These are phyloP conservation scores for Fusarium neocosmosporiellum DNA, from an alignment of 2,329 filamentous ascomycete species.

Conservation along the genomic window DNA sequence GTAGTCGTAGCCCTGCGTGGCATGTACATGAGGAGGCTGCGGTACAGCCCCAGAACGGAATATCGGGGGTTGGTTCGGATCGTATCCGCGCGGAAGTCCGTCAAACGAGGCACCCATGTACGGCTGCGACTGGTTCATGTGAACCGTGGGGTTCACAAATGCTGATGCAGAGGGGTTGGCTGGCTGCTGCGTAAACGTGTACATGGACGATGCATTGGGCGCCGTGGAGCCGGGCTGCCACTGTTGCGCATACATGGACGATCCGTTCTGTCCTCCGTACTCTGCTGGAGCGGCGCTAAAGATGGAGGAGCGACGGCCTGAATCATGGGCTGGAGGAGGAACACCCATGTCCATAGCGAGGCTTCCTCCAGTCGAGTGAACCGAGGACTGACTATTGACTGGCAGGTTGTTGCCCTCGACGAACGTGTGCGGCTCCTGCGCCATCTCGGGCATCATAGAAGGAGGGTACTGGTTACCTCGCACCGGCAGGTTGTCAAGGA, in stretches of 20 bases:
- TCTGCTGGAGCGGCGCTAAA: slow-evolving; percentile 53
- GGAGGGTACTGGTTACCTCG: slow-evolving; percentile 55
- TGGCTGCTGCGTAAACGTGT: slow-evolving; percentile 58
- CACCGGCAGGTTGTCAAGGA: slow-evolving; percentile 58
- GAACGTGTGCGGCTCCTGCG: slow-evolving; percentile 54
- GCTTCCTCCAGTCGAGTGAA: slow-evolving; percentile 48
- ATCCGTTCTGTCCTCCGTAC: slow-evolving; percentile 54
- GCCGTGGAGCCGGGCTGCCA: slow-evolving; percentile 60
- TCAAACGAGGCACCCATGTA: slow-evolving; percentile 52
- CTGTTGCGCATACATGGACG: slow-evolving; percentile 54
- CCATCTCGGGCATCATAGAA: slow-evolving; percentile 57
- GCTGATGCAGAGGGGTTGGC: slow-evolving; percentile 44
- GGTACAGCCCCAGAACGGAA: slow-evolving; percentile 49
- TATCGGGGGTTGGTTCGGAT: slow-evolving; percentile 44
- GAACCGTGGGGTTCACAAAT: slow-evolving; percentile 47
- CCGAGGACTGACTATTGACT: slow-evolving; percentile 49
- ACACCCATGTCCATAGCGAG: slow-evolving; percentile 60
- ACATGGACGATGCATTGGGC: slow-evolving; percentile 56
- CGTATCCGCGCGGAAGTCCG: slow-evolving; percentile 49
- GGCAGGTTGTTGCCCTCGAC: slow-evolving; percentile 52
- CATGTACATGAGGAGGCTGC: slow-evolving; percentile 43
- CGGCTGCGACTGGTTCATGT: slow-evolving; percentile 47
- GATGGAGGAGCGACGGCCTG: slow-evolving; percentile 58
- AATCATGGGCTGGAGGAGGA: slow-evolving; percentile 56
- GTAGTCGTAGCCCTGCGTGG: slow-evolving; percentile 50